Base-by-base conservation (phyloP, 2,329 filamentous ascomycete species). In the Aspergillus novoparasiticus region DNA sequence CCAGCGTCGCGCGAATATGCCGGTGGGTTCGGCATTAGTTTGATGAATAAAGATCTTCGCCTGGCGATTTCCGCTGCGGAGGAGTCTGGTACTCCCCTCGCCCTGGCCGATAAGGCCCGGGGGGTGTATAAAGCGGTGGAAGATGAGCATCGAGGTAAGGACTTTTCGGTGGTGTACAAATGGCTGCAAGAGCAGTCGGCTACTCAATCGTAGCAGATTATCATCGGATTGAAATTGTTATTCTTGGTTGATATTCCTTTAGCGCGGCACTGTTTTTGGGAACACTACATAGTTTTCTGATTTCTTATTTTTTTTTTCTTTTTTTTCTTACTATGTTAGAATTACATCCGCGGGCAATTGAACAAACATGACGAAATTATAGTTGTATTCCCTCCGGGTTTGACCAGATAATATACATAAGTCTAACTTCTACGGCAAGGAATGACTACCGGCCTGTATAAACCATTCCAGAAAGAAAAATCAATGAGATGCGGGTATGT, bases 161-260 rank as follows among this genome's bases (percentile, higher is more conserved):
- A 95, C 74, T 95, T 95, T 76, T 93, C 90, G 0, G 90, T 94
- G 9, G 87, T 95, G 10, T 95, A 94, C 76, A 84, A 89, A 70
- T 92, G 89, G 80, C 72, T 93, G 48, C 71, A 73, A 66, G 75
- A 74, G 21, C 74, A 74, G 65, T 77, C 77, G 21, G 59, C n/a
- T 8, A 16, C 51, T 39, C 32, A 55, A 41, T 39, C 23, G 32
- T 54, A 16, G 21, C 34, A 26, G 6, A 12, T 26, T 19, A 36
- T 55, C 5, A 26, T 55, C 4, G 10, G 11, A 12, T 11, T 55
- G n/a, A 12, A 3, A 11, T 39, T 5, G 6, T 16, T 39, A 16
- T 55, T 23, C 51, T 39, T 16, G 21, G 32, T 55, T 55, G 36
- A 8, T 34, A 39, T 39, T 16, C n/a, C 30, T 28, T 55, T 55